phyloP scores from a whole-genome alignment of 352 stramenopile species.

The Phytophthora tubulina region DNA sequence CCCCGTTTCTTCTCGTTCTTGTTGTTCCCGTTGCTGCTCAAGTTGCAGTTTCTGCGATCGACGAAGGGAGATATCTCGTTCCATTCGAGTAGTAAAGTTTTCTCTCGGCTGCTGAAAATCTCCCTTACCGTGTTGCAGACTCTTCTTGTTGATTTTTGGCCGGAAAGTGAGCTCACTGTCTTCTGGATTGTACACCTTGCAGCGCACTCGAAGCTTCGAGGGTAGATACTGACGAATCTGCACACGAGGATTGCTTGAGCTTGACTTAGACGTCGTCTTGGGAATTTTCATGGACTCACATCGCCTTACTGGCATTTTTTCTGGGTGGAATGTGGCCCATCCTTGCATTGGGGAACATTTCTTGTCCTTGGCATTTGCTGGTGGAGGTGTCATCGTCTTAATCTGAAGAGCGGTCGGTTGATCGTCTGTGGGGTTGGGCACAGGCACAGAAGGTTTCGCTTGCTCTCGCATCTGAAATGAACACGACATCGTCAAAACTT shows the following conservation, averaged over 20 bases:
- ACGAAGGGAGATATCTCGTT: conserved; percentile 56
- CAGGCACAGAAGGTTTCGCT: background rate
- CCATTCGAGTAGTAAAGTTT: conserved; percentile 51
- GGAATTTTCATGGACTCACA: conserved; percentile 17
- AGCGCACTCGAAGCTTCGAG: conserved; percentile 22
- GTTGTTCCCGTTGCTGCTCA: conserved; percentile 33
- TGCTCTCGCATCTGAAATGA: conserved; percentile 25
- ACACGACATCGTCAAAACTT: conserved; percentile 6
- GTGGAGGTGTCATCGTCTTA: background rate
- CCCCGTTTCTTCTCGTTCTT: conserved; percentile 28
- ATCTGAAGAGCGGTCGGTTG: conserved; percentile 6
- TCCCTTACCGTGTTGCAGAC: conserved; percentile 3
- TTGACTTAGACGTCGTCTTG: conserved; percentile 1
- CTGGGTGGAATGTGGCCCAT: conserved; percentile 63
- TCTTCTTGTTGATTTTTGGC: conserved; percentile 61
- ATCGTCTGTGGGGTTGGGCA: background rate
- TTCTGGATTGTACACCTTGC: conserved; percentile 32
- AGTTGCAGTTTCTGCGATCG: conserved; percentile 26
- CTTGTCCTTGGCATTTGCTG: conserved; percentile 11
- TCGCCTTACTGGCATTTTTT: conserved; percentile 54
- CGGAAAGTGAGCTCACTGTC: conserved; percentile 58
- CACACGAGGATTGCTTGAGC: conserved; percentile 28
- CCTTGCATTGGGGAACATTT: conserved; percentile 24
- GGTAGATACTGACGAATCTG: conserved; percentile 29
- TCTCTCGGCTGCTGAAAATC: conserved; percentile 6